Conservation (phyloP, 2,329 filamentous ascomycete genomes). For the Neofusicoccum laricinum region DNA sequence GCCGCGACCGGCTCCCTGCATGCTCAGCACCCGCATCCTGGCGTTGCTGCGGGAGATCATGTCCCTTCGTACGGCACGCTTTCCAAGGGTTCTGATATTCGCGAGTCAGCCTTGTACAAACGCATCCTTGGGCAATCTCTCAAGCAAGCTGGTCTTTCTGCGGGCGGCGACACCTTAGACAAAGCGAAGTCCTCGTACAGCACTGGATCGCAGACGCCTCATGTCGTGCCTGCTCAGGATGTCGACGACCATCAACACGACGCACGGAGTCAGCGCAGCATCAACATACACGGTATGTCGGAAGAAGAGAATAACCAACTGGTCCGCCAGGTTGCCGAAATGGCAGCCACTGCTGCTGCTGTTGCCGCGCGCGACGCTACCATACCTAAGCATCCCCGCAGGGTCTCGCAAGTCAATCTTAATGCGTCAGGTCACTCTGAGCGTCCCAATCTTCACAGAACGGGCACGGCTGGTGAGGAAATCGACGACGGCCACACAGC, state of each 20-base stretch:
- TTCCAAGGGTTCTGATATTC: slow-evolving; percentile 48
- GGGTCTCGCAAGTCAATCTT: slow-evolving; percentile 44
- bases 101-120: slow-evolving; percentile 87
- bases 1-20: slow-evolving; percentile 28
- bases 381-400: slow-evolving; percentile 49
- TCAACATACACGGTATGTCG: slow-evolving; percentile 64
- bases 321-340: slow-evolving; percentile 84
- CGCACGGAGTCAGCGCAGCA: slow-evolving; percentile 40
- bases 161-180: slow-evolving; percentile 21
- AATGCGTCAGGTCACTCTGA: slow-evolving; percentile 33
- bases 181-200: slow-evolving; percentile 2
- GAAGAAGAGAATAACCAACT: slow-evolving; percentile 78
- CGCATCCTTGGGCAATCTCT: slow-evolving; percentile 88
- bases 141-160: slow-evolving; percentile 71
- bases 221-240: slow-evolving; percentile 36
- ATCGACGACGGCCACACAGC: slow-evolving; percentile 43
- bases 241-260: slow-evolving; percentile 32
- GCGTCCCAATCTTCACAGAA: slow-evolving; percentile 37
- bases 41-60: background rate
- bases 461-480: slow-evolving; percentile 43
- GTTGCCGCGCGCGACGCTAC: slow-evolving; percentile 78
- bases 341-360: slow-evolving; percentile 86
- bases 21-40: slow-evolving; percentile 15
- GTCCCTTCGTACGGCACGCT: slow-evolving; percentile 24
- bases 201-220: slow-evolving; percentile 28